A percentile compares a stretch with the other conserved stretches of the same genome.
Conservation (phyloP, 176 grass and related monocot species). For the Eragrostis nindensis region DNA sequence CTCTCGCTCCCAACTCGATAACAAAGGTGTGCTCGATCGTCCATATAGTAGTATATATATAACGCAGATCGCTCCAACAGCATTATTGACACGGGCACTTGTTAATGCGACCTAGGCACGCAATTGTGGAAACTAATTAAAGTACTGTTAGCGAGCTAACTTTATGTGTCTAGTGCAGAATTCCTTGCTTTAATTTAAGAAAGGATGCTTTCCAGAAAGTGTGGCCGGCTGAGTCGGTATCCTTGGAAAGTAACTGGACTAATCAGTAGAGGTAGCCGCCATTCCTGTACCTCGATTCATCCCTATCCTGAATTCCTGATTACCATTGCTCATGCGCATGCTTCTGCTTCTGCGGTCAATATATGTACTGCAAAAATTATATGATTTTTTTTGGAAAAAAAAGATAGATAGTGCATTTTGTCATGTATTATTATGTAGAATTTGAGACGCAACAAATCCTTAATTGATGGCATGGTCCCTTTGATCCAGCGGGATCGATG, state of each 20-base stretch:
- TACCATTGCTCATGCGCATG: too few species aligned
- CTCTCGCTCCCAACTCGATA: neutral
- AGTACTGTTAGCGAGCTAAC: neutral
- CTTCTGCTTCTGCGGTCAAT: too few species aligned
- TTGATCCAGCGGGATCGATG: too few species aligned
- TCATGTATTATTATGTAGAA: too few species aligned
- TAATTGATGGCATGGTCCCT: too few species aligned
- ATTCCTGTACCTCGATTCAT: neutral
- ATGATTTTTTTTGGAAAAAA: too few species aligned
- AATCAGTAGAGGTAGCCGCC: neutral
- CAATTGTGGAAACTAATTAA: conserved; percentile 3
- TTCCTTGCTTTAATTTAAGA: conserved; percentile 22
- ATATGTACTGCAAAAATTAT: too few species aligned
- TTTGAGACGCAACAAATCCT: too few species aligned
- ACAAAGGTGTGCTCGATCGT: neutral
- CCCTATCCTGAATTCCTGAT: conserved; percentile 3
- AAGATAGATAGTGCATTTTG: too few species aligned
- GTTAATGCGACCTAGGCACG: neutral
- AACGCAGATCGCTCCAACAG: neutral
- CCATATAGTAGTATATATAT: neutral
- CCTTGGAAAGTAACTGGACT: conserved; percentile 9
- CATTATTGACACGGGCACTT: conserved; percentile 30
- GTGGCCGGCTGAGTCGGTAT: neutral
- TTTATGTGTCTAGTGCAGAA: neutral
- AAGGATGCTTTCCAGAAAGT: conserved; percentile 32